Evolutionary conservation across 306 rosid species (phyloP).

Genomic region (Cicer judaicum): DNA sequence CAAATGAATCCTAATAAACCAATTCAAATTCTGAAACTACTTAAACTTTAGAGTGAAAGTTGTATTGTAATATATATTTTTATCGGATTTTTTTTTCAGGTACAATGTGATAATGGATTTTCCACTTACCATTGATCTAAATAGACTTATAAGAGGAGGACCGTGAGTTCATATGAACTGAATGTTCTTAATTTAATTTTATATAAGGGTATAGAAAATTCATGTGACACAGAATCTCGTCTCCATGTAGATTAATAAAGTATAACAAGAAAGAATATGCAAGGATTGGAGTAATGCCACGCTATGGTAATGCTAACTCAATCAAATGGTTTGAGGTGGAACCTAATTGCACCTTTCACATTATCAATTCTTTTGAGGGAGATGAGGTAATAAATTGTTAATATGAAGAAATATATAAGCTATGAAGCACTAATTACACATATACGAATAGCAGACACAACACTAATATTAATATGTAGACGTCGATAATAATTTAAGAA

Average conservation of each 20-base stretch:
- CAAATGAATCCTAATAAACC: no score
- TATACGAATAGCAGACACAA: no score
- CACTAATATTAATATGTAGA: no score
- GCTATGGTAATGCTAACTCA: constrained; percentile 63
- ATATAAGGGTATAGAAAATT: constrained; percentile 2
- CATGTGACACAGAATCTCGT: neutral
- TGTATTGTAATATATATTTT: constrained; percentile 13
- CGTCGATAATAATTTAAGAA: no score
- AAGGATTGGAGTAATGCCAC: constrained; percentile 83
- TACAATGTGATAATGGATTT: constrained; percentile 74
- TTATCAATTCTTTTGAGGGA: constrained; percentile 70
- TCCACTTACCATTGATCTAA: constrained; percentile 64
- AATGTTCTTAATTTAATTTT: neutral
- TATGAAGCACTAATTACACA: no score
- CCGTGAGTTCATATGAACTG: constrained; percentile 54
- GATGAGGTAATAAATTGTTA: constrained; percentile 55
- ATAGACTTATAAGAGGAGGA: constrained; percentile 63
- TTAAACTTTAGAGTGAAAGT: no score
- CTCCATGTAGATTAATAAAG: constrained; percentile 53
- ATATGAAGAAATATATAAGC: neutral
- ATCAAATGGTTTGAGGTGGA: constrained; percentile 71
- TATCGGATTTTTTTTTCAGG: constrained; percentile 44
- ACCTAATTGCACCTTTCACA: constrained; percentile 70
- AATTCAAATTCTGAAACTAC: no score
- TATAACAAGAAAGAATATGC: constrained; percentile 60